These are phyloP conservation scores for Pestalotiopsis sp. DNA, from an alignment of 2,329 filamentous ascomycete genomes.

Conservation along the genomic window DNA sequence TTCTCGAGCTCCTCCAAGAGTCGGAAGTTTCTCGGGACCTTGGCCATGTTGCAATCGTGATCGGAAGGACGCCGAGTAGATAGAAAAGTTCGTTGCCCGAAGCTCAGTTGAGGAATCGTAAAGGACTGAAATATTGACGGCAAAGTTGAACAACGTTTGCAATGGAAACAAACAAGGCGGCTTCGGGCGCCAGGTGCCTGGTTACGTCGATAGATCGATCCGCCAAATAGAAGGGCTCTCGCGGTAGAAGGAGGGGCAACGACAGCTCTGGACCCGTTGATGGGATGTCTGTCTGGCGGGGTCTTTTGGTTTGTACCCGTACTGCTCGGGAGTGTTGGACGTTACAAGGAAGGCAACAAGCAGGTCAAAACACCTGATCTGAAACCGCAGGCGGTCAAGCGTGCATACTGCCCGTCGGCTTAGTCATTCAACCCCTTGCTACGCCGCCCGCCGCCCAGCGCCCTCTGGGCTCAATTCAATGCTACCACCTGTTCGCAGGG, in stretches of 20 bases:
- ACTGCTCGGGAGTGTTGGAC: background rate
- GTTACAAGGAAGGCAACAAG: background rate
- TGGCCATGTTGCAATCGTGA: constrained; percentile 47
- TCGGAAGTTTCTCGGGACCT: constrained; percentile 94
- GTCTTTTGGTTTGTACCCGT: background rate
- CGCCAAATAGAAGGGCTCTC: background rate
- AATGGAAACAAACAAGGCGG: background rate
- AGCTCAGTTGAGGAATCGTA: too few species aligned
- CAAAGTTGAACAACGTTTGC: background rate
- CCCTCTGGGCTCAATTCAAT: background rate
- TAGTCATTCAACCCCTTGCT: constrained; percentile 18
- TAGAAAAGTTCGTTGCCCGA: too few species aligned
- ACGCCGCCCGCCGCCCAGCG: too few species aligned
- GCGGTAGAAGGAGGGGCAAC: background rate
- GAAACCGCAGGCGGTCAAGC: constrained; percentile 11
- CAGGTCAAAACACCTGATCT: background rate
- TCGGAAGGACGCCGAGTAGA: background rate
- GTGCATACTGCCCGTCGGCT: constrained; percentile 13
- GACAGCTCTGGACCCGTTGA: background rate
- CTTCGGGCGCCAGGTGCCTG: background rate
- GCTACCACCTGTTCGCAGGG: background rate
- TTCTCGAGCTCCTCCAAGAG: constrained; percentile 98
- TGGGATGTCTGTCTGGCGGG: background rate
- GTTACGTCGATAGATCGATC: background rate
- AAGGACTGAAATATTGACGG: background rate